Evolutionary conservation across 176 grass and related monocot species (phyloP).

Genomic region (Oryza coarctata): DNA sequence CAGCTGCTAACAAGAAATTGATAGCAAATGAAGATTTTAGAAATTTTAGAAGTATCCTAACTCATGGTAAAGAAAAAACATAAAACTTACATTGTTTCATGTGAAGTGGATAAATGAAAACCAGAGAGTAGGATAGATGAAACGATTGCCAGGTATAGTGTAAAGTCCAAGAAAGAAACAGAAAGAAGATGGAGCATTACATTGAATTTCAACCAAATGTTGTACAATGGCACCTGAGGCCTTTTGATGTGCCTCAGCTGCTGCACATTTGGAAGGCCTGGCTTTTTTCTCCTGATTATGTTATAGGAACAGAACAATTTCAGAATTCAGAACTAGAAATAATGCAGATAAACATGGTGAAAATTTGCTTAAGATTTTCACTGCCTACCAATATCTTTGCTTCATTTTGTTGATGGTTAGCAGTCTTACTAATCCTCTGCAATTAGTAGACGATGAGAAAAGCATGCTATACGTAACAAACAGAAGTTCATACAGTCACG

Average conservation of each 20-base stretch:
- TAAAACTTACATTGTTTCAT: neutral
- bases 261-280: neutral
- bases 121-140: neutral
- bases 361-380: neutral
- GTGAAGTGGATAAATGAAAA: neutral
- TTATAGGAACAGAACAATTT: neutral
- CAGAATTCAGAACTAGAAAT: slow-evolving; percentile 27
- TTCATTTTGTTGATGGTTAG: neutral
- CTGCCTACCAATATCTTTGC: slow-evolving; percentile 26
- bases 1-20: slow-evolving; percentile 26
- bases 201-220: slow-evolving; percentile 26
- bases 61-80: neutral
- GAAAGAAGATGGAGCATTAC: slow-evolving; percentile 35
- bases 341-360: neutral
- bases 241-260: slow-evolving; percentile 7
- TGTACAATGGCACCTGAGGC: neutral
- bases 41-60: neutral
- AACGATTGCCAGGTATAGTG: neutral
- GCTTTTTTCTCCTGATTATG: slow-evolving; percentile 15
- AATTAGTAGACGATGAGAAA: slow-evolving; percentile 17
- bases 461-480: slow-evolving; percentile 11
- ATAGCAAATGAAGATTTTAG: slow-evolving; percentile 3
- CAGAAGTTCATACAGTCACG: neutral
- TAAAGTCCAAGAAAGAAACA: neutral
- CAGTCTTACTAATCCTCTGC: slow-evolving; percentile 35